Evolutionary conservation across 805 yeast genomes (phyloP).

Genomic region (Zygosaccharomyces pseudorouxii): DNA sequence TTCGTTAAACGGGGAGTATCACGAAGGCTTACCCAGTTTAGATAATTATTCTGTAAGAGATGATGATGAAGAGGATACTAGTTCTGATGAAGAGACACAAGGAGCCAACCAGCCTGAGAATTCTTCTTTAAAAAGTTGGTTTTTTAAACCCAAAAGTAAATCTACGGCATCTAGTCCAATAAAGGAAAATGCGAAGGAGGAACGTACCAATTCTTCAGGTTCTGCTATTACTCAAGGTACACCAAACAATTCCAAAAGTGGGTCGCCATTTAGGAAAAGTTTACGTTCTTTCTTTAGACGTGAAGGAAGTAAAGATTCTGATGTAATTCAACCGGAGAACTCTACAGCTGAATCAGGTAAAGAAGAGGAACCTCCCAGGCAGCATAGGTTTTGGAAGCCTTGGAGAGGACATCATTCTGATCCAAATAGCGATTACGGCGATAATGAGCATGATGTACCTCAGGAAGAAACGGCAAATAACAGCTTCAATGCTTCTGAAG

Average conservation of each 20-base stretch:
- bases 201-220: conserved; percentile 2
- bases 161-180: conserved; percentile 2
- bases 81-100: conserved; percentile 16
- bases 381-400: conserved; percentile 18
- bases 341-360: not conserved
- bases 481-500: not conserved
- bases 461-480: conserved; percentile 2
- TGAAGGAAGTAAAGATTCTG: conserved; percentile 8
- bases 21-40: conserved; percentile 1
- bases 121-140: conserved; percentile 15
- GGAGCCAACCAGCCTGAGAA: conserved; percentile 9
- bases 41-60: conserved; percentile 12
- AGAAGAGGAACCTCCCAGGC: conserved; percentile 5
- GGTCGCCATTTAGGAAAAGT: conserved; percentile 14
- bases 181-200: not conserved
- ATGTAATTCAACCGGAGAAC: not conserved
- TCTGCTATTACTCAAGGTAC: conserved; percentile 13
- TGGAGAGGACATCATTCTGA: conserved; percentile 15
- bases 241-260: conserved; percentile 13
- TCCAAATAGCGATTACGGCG: conserved; percentile 5
- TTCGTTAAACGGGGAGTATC: not conserved
- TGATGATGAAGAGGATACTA: conserved; percentile 19
- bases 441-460: not conserved
- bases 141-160: conserved; percentile 9
- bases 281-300: conserved; percentile 18